A percentile compares a stretch with the other conserved stretches of the same genome.
phyloP scores from a whole-genome alignment of 306 rosid genomes.

The Rosa chinensis region DNA sequence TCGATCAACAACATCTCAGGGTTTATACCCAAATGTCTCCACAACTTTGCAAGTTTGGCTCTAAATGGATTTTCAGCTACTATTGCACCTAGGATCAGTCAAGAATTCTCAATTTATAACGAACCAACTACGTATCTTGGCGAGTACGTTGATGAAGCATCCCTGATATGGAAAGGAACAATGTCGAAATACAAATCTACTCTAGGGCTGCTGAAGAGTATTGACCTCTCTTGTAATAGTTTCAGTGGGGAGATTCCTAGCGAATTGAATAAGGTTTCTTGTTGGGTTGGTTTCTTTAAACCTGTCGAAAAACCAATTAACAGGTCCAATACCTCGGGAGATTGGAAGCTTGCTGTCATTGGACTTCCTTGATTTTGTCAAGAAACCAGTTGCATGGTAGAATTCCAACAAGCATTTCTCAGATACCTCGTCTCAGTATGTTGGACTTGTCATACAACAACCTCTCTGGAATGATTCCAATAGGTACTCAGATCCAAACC shows the following conservation, averaged over 20 bases:
- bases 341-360: constrained; percentile 19
- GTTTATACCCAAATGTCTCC: constrained; percentile 5
- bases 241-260: constrained; percentile 28
- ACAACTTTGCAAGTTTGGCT: background rate
- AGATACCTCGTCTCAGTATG: rapidly evolving
- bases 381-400: constrained; percentile 26
- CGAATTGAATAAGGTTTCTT: constrained; percentile 13
- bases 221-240: constrained; percentile 11
- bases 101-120: too few species aligned
- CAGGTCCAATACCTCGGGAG: constrained; percentile 25
- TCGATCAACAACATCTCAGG: constrained; percentile 11
- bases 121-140: too few species aligned
- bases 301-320: constrained; percentile 27
- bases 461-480: constrained; percentile 7
- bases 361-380: constrained; percentile 27
- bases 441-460: background rate
- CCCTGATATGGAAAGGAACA: too few species aligned
- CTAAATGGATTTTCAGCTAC: background rate
- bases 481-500: rapidly evolving
- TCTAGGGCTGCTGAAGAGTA: background rate
- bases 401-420: constrained; percentile 24
- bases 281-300: background rate
- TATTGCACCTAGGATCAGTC: too few species aligned
- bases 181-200: too few species aligned
- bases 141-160: too few species aligned